phyloP scores from a whole-genome alignment of 177 flowering plant genomes.

The Vitis hybrid region DNA sequence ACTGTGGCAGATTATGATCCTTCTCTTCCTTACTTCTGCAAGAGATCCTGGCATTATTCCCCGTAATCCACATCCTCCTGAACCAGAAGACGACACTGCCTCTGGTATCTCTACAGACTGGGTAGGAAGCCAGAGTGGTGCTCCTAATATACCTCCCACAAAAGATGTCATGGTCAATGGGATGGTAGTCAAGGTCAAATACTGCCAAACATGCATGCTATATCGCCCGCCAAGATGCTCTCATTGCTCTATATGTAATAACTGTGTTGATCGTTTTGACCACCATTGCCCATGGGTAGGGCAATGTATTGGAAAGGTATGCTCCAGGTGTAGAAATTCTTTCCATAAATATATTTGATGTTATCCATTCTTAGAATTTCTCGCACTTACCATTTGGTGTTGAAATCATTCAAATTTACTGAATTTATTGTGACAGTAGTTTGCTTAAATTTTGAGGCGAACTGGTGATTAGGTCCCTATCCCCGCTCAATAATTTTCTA shows the following conservation, averaged over 20 bases:
- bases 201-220: conserved; percentile 70
- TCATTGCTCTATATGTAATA: conserved; percentile 72
- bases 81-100: conserved; percentile 46
- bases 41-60: conserved; percentile 79
- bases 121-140: conserved; percentile 29
- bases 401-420: too few species aligned
- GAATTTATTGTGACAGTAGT: too few species aligned
- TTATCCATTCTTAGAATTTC: too few species aligned
- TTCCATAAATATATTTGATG: too few species aligned
- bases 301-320: conserved; percentile 53
- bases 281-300: conserved; percentile 90
- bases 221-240: conserved; percentile 76
- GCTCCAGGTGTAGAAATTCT: background rate
- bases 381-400: too few species aligned
- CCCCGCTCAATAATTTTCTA: too few species aligned
- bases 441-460: too few species aligned
- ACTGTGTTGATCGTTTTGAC: conserved; percentile 78
- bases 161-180: conserved; percentile 66
- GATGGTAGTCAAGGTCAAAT: conserved; percentile 50
- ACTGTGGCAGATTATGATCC: conserved; percentile 38
- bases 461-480: too few species aligned
- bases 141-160: conserved; percentile 44
- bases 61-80: conserved; percentile 62
- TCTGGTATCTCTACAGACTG: conserved; percentile 44
- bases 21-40: conserved; percentile 64